Evolutionary conservation across 2,329 filamentous ascomycete genomes (phyloP), one percentile per base, ranked within the genome.

Genomic region (Didymella pomorum): DNA sequence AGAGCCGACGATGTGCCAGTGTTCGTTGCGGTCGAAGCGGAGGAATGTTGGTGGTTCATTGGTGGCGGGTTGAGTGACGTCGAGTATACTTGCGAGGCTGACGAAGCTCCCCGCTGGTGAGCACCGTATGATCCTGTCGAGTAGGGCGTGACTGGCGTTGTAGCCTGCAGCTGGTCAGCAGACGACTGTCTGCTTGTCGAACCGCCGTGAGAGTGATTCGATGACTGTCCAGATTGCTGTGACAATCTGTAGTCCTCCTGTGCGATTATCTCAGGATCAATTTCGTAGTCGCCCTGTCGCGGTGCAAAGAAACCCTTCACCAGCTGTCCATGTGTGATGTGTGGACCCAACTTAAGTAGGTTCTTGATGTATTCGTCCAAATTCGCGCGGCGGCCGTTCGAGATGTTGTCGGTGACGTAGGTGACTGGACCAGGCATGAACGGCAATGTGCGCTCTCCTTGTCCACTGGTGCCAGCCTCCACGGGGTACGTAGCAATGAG

Each of bases 361-460:
- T 95, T 94, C 79, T 96, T 96, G 68, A 99, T 92, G 71, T 99
- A 99, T 50, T 94, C 91, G 71, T 99, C 93, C 37, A 99, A 81
- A 73, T 96, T 97, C 75, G 95, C 91, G 58, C 95, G 87, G 66
- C 95, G 88, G 26, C 93, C 93, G 72, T 97, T 93, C 18, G 93
- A 97, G 70, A 99, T 97, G 33, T 91, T 92, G 73, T 98, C 94
- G n/a, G 94, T 99, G 55, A 98, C 94, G 78, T 96, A 97, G 65
- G 93, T 96, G 61, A 99, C 94, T 3, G 95, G 95, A 6, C 95
- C 95, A 10, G 95, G 95, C 95, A 99, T 99, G 76, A 96, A 98
- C 2, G 95, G 95, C 12, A 99, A 79, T 9, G 90, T 92, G 55
- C 95, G 89, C 71, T 93, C 88, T 48, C 84, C 85, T 12, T 78